Evolutionary conservation across 2,329 filamentous ascomycete genomes (phyloP), one percentile per base, ranked within the genome.

Genomic region (Trichoderma simmonsii): DNA sequence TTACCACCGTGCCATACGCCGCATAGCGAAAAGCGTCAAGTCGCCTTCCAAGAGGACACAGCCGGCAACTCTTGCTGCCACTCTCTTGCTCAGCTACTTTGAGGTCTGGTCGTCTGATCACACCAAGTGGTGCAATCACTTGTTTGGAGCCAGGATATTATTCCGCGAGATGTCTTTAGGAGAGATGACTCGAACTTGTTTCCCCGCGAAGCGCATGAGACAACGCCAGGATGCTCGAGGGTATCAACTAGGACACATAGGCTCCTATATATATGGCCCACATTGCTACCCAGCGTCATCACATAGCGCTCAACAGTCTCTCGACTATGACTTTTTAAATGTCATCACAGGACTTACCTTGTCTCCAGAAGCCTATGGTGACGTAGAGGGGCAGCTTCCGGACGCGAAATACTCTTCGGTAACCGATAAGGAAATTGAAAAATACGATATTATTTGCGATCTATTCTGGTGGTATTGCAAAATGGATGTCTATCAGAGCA

Each of bases 401-500:
- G 76, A 79, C 24, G 73, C 76, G n/a, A 71, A 75, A 3, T 71
- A 68, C 7, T 48, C 71, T 11, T 73, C 73, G 5, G 73, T 77
- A 7, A 87, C 87, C 1, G 83, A 87, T 43, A 86, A 83, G 73
- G 95, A 98, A 73, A 86, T 97, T 62, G 91, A 93, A 73, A 90
- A 88, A 54, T 97, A 93, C 77, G 92, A 96, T 77, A 91, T 92
- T 18, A 86, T 96, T 51, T 90, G 92, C 74, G 96, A 98, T 81
- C 83, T 98, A 6, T 97, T 92, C 79, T 99, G 95, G 95, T 98
- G 94, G 93, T 98, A 95, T 79, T 91, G 89, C 77, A 97, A 97
- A 81, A 96, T 98, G 85, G 96, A 98, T 80, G 90, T 93, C 9
- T 97, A 95, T 76, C 95, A 98, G 80, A 94, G 93, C 79, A 89